phyloP scores from a whole-genome alignment of 2,329 filamentous ascomycete genomes.

The Corynespora cassiicola region DNA sequence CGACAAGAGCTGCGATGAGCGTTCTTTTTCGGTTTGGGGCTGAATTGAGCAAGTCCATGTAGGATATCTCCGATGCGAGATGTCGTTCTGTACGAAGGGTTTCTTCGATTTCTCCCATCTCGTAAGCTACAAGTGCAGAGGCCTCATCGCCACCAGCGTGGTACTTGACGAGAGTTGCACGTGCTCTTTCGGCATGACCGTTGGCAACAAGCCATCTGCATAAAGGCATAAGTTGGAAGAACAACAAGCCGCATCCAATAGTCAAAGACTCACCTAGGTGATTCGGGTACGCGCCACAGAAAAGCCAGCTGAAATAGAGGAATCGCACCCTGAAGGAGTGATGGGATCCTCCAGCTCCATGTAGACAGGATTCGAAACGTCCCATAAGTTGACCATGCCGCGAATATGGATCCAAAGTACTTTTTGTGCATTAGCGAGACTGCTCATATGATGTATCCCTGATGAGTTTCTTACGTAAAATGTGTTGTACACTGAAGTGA shows the following conservation, averaged over 20 bases:
- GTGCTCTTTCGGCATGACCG: conserved; percentile 60
- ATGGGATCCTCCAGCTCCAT: conserved; percentile 58
- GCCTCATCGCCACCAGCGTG: conserved; percentile 53
- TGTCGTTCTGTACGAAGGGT: conserved; percentile 5
- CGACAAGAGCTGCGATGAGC: conserved; percentile 42
- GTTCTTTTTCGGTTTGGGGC: conserved; percentile 25
- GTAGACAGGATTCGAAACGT: conserved; percentile 47
- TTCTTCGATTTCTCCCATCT: conserved; percentile 11
- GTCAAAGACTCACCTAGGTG: conserved; percentile 63
- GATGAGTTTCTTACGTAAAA: no score
- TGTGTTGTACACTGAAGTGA: conserved; percentile 24
- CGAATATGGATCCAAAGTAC: conserved; percentile 50
- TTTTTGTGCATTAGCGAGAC: no score
- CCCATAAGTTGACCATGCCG: conserved; percentile 56
- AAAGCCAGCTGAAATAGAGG: conserved; percentile 48
- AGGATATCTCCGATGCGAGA: background rate
- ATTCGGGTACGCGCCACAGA: conserved; percentile 57
- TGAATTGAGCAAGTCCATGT: conserved; percentile 1
- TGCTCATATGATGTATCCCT: no score
- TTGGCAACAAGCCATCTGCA: conserved; percentile 64
- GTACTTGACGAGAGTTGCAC: conserved; percentile 60
- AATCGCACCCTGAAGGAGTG: conserved; percentile 56
- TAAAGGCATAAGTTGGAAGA: conserved; percentile 35
- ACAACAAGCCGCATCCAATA: conserved; percentile 7
- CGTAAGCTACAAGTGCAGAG: conserved; percentile 6